Base-by-base conservation (phyloP, 73 alveolate genomes). In the Durusdinium trenchii region DNA sequence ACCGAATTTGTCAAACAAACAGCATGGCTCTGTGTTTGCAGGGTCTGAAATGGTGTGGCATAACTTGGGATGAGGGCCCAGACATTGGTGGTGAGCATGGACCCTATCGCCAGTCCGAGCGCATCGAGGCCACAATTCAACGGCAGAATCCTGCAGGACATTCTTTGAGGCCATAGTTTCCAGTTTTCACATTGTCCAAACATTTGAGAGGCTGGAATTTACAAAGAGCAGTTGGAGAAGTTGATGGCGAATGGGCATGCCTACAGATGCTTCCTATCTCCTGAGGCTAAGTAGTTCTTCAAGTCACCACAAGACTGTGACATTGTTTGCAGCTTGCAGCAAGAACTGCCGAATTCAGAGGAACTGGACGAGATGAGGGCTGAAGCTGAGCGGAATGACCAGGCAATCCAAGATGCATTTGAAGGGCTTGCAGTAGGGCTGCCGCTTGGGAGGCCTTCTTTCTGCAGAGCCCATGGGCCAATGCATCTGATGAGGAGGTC, bases 21-120 rank as follows among this genome's bases (percentile, higher is more conserved):
- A 62, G 42, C 16, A 62, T 62, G 32, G 32, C 20, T 28, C 42
- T 48, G 3, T 46, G 42, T 16, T 5, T 43, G 28, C 93, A 93
- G 99, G 99, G 92, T 47, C 92, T 93, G 93, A 93, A 93, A 52
- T 93, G 99, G 99, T 93, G 99, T 35, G 99, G 99, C 69, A 75
- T 93, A 81, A 40, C 93, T 83, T 93, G 99, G 99, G 95, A 95
- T 48, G 99, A 95, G 95, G 99, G 99, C 30, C 99, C 99, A 6
- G 99, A 81, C 50, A 79, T 81, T 26, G 99, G 95, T 18, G 95
- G 95, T 36, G 79, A 61, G 52, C 57, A 61, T 23, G 95, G 95
- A 61, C 99, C 99, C 1, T 95, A 95, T 85, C 95, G 99, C 30
- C 99, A 95, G 69, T 95, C 99, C 35, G 99, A 95, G 82, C 99